Conservation (phyloP, 2,329 filamentous ascomycete species). For the Alternaria alternata region DNA sequence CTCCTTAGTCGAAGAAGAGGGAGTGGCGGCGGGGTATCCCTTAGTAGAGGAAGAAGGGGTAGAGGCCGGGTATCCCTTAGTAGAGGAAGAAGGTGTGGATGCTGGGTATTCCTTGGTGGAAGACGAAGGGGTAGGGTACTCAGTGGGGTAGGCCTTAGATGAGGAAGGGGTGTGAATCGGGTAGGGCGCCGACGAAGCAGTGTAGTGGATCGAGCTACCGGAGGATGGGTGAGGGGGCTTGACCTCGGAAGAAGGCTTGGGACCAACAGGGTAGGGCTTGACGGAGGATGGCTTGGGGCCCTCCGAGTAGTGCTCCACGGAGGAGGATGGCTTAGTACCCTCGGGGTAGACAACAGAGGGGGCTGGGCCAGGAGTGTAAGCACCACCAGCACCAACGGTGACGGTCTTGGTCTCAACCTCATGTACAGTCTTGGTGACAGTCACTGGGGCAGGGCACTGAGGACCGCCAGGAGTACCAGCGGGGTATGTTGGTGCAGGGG, state of each 20-base stretch:
- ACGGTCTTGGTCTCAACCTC: slow-evolving; percentile 41
- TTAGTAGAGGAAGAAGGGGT: slow-evolving; percentile 13
- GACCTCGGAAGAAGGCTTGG: slow-evolving; percentile 3
- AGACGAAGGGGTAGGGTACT: not conserved
- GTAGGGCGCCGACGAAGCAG: slow-evolving; percentile 28
- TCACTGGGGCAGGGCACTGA: slow-evolving; percentile 39
- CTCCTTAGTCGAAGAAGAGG: slow-evolving; percentile 16
- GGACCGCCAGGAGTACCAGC: slow-evolving; percentile 15
- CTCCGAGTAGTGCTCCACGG: slow-evolving; percentile 9
- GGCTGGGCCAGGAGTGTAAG: slow-evolving; percentile 14
- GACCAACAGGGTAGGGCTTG: slow-evolving; percentile 3
- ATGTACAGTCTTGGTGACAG: slow-evolving; percentile 33
- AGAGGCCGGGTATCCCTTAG: not conserved
- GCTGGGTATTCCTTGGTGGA: slow-evolving; percentile 4
- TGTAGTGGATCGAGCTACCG: slow-evolving; percentile 13
- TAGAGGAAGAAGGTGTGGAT: slow-evolving; percentile 2
- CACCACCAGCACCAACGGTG: slow-evolving; percentile 7
- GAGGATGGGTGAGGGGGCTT: slow-evolving; percentile 8
- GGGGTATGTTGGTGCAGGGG: slow-evolving; percentile 10
- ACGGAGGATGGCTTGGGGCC: slow-evolving; percentile 11
- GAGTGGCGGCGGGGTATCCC: slow-evolving; percentile 16
- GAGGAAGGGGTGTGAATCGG: slow-evolving; percentile 22
- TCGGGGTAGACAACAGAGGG: slow-evolving; percentile 4
- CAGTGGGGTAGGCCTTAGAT: slow-evolving; percentile 1
- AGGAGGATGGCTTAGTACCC: slow-evolving; percentile 7